Evolutionary conservation across 345 rosid genomes (phyloP), one percentile per base, ranked within the genome.

Genomic region (Psidium friedrichsthalianum): DNA sequence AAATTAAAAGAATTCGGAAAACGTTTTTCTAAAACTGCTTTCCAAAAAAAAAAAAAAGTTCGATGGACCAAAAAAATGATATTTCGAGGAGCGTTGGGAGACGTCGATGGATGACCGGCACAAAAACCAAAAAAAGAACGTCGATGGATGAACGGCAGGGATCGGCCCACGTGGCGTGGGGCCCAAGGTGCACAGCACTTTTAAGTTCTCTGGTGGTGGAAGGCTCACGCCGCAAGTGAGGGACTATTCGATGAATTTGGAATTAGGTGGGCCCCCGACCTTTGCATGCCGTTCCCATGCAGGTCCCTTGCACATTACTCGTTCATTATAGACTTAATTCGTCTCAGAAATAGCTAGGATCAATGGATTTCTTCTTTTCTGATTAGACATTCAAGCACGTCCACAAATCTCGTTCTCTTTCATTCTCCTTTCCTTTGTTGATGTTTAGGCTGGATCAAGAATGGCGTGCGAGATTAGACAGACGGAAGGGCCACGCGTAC

Each of bases 401-500:
- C 74, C 74, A 14, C 29, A 1, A 61, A 61, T 27, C 74, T 59
- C 40, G 40, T 27, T 27, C 1, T 59, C 3, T 20, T 13, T 59
- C 24, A 0, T 12, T n/a, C 9, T 2, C 12, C 6, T 6, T 1
- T 61, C 7, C 40, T 29, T 61, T 5, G 8, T 61, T 8, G 76
- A 3, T 0, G 42, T 8, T 20, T 0, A 0, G 8, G 11, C 11
- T 1, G 1, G 3, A 61, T 61, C 11, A 6, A 32, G 29, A 29
- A 61, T 5, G 74, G 13, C 1, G 2, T 1, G 15, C 8, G 20
- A 0, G 6, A 29, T 40, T 61, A 6, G 21, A 29, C 7, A 2
- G 1, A 61, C 0, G 42, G 74, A 29, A 1, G 22, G 15, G 18
- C 1, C 0, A 11, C 74, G 8, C 1, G 0, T 15, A 8, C 5